Evolutionary conservation across 148 eudicot species (phyloP).

Genomic region (Selenicereus undatus): DNA sequence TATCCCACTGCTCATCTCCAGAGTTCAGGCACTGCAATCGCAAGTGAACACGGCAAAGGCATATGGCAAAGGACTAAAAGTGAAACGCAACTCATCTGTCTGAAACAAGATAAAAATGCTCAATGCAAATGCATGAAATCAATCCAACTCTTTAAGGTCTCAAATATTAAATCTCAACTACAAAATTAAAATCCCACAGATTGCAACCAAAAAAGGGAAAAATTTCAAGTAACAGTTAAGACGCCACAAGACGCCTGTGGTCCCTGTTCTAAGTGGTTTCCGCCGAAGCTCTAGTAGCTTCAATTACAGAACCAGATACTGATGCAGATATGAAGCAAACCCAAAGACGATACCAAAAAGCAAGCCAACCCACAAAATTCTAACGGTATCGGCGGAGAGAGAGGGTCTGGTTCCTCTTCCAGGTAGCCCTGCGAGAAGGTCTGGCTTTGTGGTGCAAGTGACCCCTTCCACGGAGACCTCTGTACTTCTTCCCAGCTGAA

Average conservation of each 20-base stretch:
- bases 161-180: background rate
- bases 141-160: background rate
- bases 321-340: background rate
- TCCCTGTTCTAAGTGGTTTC: background rate
- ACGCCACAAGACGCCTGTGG: background rate
- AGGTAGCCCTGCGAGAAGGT: conserved; percentile 54
- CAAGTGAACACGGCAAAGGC: too few species aligned
- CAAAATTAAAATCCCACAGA: background rate
- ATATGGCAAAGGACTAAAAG: too few species aligned
- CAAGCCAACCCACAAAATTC: conserved; percentile 10
- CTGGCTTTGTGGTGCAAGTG: conserved; percentile 48
- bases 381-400: conserved; percentile 51
- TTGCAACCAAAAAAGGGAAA: background rate
- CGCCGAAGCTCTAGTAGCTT: background rate
- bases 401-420: conserved; percentile 58
- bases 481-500: conserved; percentile 58
- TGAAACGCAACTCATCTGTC: too few species aligned
- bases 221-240: background rate
- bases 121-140: background rate
- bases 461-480: conserved; percentile 55
- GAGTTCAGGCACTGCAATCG: too few species aligned
- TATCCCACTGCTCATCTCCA: too few species aligned
- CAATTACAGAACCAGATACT: background rate
- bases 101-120: too few species aligned
- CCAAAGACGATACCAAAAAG: conserved; percentile 1